phyloP scores from a whole-genome alignment of 2,329 filamentous ascomycete species.

The Xylaria multiplex region DNA sequence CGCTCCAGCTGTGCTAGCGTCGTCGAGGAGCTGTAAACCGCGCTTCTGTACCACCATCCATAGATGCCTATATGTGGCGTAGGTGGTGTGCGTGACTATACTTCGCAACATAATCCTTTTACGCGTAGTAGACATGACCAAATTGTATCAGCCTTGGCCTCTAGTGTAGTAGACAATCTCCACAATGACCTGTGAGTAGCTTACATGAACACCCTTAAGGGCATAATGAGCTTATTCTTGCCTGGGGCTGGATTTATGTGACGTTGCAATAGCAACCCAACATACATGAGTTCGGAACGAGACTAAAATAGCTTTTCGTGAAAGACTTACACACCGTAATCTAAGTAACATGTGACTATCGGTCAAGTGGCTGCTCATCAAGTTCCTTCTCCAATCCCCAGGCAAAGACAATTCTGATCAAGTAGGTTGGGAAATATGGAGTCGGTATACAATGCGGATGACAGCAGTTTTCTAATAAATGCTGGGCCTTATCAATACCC shows the following conservation, averaged over 20 bases:
- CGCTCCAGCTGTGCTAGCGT: constrained; percentile 5
- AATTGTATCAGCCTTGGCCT: not conserved
- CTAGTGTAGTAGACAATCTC: not conserved
- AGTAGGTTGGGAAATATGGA: not conserved
- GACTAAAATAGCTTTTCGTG: not conserved
- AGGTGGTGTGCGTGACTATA: constrained; percentile 4
- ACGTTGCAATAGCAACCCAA: constrained; percentile 18
- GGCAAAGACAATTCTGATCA: not conserved
- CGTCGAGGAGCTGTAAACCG: not conserved
- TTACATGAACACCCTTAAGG: not conserved
- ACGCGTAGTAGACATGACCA: not conserved
- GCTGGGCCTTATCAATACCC: not conserved
- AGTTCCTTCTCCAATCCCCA: not conserved
- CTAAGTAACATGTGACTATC: not conserved
- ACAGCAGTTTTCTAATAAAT: constrained; percentile 4
- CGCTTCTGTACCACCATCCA: not conserved
- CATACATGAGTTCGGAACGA: constrained; percentile 3
- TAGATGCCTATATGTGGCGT: constrained; percentile 1
- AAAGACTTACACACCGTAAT: constrained; percentile 1
- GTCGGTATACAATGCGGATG: not conserved
- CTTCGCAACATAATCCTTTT: not conserved
- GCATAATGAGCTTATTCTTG: not conserved
- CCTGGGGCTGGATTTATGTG: constrained; percentile 3
- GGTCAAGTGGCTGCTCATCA: not conserved
- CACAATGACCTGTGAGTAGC: not conserved